These are phyloP conservation scores for Medicago arabica DNA, from an alignment of 306 rosid species.

Conservation along the genomic window DNA sequence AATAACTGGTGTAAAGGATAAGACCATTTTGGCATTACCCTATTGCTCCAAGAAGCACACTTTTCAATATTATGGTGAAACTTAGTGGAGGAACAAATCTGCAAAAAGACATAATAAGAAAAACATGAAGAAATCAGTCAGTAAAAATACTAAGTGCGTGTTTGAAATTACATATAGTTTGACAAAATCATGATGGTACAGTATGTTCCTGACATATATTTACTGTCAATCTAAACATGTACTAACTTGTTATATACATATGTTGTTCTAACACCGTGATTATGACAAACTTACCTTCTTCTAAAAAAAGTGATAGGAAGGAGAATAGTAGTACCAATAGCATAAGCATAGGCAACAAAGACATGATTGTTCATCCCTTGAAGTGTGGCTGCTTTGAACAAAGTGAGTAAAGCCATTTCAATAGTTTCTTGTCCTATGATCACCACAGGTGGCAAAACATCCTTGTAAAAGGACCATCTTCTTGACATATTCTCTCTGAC, in stretches of 20 bases:
- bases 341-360: constrained; percentile 82
- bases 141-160: neutral
- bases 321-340: constrained; percentile 67
- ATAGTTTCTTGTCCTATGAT: constrained; percentile 63
- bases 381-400: constrained; percentile 85
- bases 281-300: neutral
- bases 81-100: constrained; percentile 78
- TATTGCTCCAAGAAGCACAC: constrained; percentile 75
- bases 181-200: neutral
- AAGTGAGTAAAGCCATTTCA: constrained; percentile 74
- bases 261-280: neutral
- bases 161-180: neutral
- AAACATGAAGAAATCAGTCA: constrained; percentile 14
- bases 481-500: constrained; percentile 35
- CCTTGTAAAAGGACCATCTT: constrained; percentile 49
- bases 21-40: constrained; percentile 53
- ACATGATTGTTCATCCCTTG: constrained; percentile 83
- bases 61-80: constrained; percentile 61
- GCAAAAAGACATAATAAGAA: constrained; percentile 39
- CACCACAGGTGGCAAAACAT: constrained; percentile 60
- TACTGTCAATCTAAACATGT: no score
- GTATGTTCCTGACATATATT: no score
- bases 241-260: no score
- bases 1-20: no score
- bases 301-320: constrained; percentile 48